Percentiles rank a stretch among this genome's conserved stretches.
Conservation (phyloP, 352 stramenopile species). For the Phytophthora constricta region DNA sequence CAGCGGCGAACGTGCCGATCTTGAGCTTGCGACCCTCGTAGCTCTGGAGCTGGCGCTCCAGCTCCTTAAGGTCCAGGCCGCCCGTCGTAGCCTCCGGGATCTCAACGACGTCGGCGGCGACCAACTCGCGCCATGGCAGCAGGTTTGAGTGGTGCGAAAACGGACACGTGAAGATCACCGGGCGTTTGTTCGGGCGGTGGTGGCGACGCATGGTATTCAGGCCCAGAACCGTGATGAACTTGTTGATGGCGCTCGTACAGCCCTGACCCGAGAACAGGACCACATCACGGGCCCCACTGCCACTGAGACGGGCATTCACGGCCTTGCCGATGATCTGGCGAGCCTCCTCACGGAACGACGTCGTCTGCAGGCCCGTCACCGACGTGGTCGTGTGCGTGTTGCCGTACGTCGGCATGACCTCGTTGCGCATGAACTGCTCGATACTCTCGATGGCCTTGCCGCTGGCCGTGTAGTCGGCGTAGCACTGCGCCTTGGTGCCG, state of each 20-base stretch:
- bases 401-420: constrained; percentile 95
- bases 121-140: constrained; percentile 95
- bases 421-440: constrained; percentile 89
- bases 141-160: constrained; percentile 99
- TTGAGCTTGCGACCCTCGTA: constrained; percentile 62
- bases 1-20: constrained; percentile 93
- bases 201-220: constrained; percentile 49
- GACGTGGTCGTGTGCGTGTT: constrained; percentile 97
- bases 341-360: constrained; percentile 95
- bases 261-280: constrained; percentile 95
- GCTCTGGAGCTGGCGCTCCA: constrained; percentile 55
- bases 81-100: constrained; percentile 64
- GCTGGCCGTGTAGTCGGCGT: constrained; percentile 96
- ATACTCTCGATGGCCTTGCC: constrained; percentile 90
- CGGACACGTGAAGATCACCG: constrained; percentile 93
- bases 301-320: constrained; percentile 88
- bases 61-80: constrained; percentile 65
- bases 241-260: constrained; percentile 87
- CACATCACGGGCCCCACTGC: constrained; percentile 88
- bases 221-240: constrained; percentile 80
- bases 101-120: constrained; percentile 74
- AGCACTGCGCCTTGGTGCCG: constrained; percentile 86
- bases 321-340: constrained; percentile 93
- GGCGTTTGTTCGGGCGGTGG: constrained; percentile 40
- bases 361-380: constrained; percentile 84